These are phyloP conservation scores for Capronia coronata DNA, from an alignment of 2,329 filamentous ascomycete genomes.

Conservation along the genomic window DNA sequence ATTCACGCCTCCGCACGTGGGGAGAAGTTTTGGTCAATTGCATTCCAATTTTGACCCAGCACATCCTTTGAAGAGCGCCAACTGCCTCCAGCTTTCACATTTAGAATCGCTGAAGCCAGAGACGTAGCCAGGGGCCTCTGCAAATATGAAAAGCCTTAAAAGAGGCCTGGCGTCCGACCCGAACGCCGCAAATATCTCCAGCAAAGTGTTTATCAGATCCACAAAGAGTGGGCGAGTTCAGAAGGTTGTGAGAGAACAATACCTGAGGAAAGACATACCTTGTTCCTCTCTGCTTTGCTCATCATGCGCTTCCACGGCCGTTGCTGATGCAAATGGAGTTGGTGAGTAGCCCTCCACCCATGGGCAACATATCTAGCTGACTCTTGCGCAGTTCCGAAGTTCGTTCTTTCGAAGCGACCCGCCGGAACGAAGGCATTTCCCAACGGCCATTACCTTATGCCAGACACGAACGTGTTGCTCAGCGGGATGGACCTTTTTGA, in stretches of 20 bases:
- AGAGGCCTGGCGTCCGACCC: slow-evolving; percentile 50
- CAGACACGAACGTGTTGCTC: slow-evolving; percentile 91
- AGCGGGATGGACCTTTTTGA: slow-evolving; percentile 98
- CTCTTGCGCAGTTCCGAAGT: slow-evolving; percentile 58
- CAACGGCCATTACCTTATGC: slow-evolving; percentile 85
- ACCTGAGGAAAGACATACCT: slow-evolving; percentile 91
- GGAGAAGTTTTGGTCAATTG: neutral
- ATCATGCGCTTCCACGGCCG: slow-evolving; percentile 65
- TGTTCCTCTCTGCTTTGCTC: slow-evolving; percentile 89
- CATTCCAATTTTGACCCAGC: neutral
- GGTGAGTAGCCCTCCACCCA: slow-evolving; percentile 45
- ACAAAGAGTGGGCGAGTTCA: slow-evolving; percentile 95
- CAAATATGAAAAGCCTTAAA: slow-evolving; percentile 56
- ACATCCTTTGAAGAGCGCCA: no score
- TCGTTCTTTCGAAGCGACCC: slow-evolving; percentile 82
- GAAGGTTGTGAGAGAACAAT: slow-evolving; percentile 96
- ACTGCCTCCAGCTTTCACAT: neutral
- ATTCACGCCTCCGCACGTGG: neutral
- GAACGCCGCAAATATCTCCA: slow-evolving; percentile 69
- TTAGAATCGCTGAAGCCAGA: neutral
- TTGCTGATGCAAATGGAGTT: slow-evolving; percentile 70
- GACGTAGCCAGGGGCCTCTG: no score
- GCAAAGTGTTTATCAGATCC: slow-evolving; percentile 91
- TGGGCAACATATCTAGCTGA: slow-evolving; percentile 13
- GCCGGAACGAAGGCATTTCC: slow-evolving; percentile 76